Conservation (phyloP, 2,329 filamentous ascomycete genomes). For the Aureobasidium sp. region DNA sequence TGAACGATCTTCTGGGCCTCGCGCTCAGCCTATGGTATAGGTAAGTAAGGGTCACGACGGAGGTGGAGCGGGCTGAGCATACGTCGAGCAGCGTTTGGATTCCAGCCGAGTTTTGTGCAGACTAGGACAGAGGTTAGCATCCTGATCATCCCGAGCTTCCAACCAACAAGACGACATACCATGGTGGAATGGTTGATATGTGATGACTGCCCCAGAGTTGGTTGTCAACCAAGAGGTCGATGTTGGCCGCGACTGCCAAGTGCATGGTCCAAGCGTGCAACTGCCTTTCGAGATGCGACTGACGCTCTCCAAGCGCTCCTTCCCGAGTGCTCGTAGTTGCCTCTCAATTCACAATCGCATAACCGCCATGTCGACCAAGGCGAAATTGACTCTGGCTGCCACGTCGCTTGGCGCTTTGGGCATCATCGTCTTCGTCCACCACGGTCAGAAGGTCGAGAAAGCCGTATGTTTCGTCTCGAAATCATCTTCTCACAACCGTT, state of each 20-base stretch:
- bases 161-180: conserved; percentile 19
- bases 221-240: conserved; percentile 6
- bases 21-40: conserved; percentile 69
- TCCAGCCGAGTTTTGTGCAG: conserved; percentile 95
- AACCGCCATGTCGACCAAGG: conserved; percentile 73
- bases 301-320: not conserved
- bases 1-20: conserved; percentile 99
- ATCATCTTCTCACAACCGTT: not conserved
- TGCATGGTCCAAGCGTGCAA: conserved; percentile 11
- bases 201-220: not conserved
- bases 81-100: conserved; percentile 99
- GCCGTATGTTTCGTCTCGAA: conserved; percentile 52
- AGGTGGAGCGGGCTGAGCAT: conserved; percentile 35
- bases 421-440: conserved; percentile 82
- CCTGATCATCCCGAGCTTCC: not conserved
- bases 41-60: conserved; percentile 32
- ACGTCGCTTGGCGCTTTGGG: conserved; percentile 69
- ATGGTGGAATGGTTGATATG: conserved; percentile 20
- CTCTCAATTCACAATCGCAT: not conserved
- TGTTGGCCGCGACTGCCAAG: conserved; percentile 11
- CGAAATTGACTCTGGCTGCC: conserved; percentile 73
- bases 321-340: not conserved
- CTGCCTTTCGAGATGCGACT: not conserved
- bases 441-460: conserved; percentile 77
- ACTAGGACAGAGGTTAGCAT: conserved; percentile 48